These are phyloP conservation scores for Leccinum pachyderme DNA, from an alignment of 1,284 basidiomycete genomes.

Conservation along the genomic window DNA sequence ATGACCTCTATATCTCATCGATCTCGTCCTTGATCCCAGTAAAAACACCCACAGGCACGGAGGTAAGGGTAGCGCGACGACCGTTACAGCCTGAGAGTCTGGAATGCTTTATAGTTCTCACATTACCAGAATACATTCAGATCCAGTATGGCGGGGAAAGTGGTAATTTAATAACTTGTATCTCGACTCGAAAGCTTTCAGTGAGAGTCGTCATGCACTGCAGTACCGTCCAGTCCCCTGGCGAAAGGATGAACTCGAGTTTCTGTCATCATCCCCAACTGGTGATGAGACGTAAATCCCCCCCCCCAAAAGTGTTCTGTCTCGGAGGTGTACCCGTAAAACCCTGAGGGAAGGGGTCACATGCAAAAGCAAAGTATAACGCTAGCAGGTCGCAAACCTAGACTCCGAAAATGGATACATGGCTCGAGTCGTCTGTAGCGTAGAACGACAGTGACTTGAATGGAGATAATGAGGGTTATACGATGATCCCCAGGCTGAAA, in stretches of 20 bases:
- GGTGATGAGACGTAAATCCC: too few species aligned
- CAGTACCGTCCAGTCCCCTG: not conserved
- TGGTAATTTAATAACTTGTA: not conserved
- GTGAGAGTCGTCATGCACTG: not conserved
- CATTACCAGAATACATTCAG: not conserved
- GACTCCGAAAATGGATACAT: not conserved
- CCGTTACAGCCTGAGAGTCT: too few species aligned
- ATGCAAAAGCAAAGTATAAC: not conserved
- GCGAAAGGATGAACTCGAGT: not conserved
- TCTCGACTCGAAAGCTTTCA: not conserved
- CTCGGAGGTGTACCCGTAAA: not conserved
- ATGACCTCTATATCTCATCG: slow-evolving; percentile 12
- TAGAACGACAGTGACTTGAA: not conserved
- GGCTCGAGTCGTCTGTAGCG: not conserved
- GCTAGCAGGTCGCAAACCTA: not conserved
- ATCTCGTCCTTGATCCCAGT: slow-evolving; percentile 10
- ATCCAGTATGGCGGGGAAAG: too few species aligned
- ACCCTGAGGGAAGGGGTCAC: not conserved
- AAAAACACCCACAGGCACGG: too few species aligned
- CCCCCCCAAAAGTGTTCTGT: not conserved
- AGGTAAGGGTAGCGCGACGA: too few species aligned
- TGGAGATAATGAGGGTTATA: too few species aligned
- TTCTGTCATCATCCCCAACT: not conserved
- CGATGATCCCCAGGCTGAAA: not conserved
- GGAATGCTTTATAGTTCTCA: too few species aligned